Evolutionary conservation across 805 yeast genomes (phyloP).

Genomic region (Candida khao-thaluensis): DNA sequence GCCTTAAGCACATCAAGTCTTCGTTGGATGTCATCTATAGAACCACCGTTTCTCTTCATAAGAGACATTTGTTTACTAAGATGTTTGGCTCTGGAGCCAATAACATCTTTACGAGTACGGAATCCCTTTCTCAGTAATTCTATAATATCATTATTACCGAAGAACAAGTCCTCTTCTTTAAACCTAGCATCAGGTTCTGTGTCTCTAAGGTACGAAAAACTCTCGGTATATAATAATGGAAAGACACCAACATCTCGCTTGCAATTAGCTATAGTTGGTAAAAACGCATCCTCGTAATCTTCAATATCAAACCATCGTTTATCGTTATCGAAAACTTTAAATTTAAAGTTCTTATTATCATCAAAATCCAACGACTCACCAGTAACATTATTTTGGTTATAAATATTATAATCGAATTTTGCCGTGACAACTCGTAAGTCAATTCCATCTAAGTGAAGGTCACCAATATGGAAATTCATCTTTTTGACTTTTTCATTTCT

Average conservation of each 20-base stretch:
- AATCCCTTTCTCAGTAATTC: constrained; percentile 25
- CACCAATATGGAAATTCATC: constrained; percentile 67
- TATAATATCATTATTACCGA: constrained; percentile 29
- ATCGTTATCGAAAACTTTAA: constrained; percentile 50
- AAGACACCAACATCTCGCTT: constrained; percentile 46
- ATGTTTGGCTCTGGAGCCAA: constrained; percentile 26
- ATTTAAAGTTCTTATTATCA: constrained; percentile 3
- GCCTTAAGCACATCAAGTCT: constrained; percentile 23
- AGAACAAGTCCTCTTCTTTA: constrained; percentile 19
- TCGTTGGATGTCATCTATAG: constrained; percentile 12
- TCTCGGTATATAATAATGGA: constrained; percentile 68
- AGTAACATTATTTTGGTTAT: constrained; percentile 8
- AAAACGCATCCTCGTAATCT: constrained; percentile 60
- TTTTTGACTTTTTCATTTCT: constrained; percentile 49
- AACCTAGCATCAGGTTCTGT: constrained; percentile 29
- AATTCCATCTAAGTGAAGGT: constrained; percentile 51
- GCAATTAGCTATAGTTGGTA: constrained; percentile 35
- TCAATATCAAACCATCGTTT: constrained; percentile 58
- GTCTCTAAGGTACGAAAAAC: constrained; percentile 67
- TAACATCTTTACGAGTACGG: constrained; percentile 27
- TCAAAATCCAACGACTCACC: background rate
- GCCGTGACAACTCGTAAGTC: constrained; percentile 62
- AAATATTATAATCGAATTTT: constrained; percentile 36
- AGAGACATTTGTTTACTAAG: constrained; percentile 22
- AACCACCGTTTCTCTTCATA: constrained; percentile 11